A percentile compares a stretch with the other conserved stretches of the same genome.
These are phyloP conservation scores for Tricholoma terreum DNA, from an alignment of 768 basidiomycete species.

Conservation along the genomic window DNA sequence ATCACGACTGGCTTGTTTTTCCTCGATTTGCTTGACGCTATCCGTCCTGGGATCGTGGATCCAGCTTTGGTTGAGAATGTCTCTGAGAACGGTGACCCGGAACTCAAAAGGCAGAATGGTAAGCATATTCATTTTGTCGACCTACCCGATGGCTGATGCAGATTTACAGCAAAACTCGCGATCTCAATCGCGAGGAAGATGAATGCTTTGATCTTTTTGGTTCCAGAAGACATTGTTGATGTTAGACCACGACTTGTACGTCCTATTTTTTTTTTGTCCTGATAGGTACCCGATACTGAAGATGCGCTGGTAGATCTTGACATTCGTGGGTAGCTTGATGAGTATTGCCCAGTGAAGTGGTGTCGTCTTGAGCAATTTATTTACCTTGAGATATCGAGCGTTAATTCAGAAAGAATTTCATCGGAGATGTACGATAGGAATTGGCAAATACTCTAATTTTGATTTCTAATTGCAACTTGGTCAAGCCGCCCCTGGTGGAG, in stretches of 20 bases:
- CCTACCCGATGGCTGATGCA: conserved; percentile 3
- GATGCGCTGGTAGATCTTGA: conserved; percentile 66
- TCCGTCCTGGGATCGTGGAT: conserved; percentile 94
- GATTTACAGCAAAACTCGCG: conserved; percentile 78
- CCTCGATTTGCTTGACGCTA: conserved; percentile 86
- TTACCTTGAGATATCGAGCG: not conserved
- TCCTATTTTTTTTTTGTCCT: conserved; percentile 9
- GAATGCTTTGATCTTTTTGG: conserved; percentile 93
- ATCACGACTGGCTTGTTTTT: conserved; percentile 90
- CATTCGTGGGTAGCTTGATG: conserved; percentile 95
- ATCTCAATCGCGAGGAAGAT: conserved; percentile 99
- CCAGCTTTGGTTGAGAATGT: conserved; percentile 73
- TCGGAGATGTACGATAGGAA: not conserved
- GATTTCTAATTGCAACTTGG: not conserved
- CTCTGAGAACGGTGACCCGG: conserved; percentile 62
- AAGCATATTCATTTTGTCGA: conserved; percentile 20
- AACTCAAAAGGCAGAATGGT: conserved; percentile 93
- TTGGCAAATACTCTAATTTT: not conserved
- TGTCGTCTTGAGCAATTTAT: not conserved
- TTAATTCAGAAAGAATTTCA: not conserved
- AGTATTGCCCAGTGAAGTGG: conserved; percentile 45
- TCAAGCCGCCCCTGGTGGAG: too few species aligned
- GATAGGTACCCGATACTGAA: not conserved
- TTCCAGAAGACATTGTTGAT: conserved; percentile 96
- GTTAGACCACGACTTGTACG: conserved; percentile 84